phyloP scores from a whole-genome alignment of 2,329 filamentous ascomycete species.

The Dothistroma pini region DNA sequence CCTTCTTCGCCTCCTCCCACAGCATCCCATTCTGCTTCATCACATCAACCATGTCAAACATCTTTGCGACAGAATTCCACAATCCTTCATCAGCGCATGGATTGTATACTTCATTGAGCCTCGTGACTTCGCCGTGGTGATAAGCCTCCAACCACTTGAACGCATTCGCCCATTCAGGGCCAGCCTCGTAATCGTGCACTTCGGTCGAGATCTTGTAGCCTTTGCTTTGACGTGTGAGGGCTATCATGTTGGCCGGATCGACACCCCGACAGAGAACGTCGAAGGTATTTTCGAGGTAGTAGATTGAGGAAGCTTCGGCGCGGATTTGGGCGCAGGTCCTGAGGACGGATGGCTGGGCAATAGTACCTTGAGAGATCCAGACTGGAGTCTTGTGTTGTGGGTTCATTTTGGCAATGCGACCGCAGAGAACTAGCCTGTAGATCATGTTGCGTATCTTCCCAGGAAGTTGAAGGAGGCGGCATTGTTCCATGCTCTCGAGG shows the following conservation, averaged over 20 bases:
- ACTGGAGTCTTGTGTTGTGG: not conserved
- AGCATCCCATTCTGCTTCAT: not conserved
- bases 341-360: slow-evolving; percentile 1
- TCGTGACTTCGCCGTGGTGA: not conserved
- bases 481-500: not conserved
- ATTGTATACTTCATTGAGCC: not conserved
- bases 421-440: not conserved
- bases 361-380: not conserved
- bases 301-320: not conserved
- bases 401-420: not conserved
- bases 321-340: not conserved
- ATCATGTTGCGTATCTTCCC: not conserved
- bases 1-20: not conserved
- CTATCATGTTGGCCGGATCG: not conserved
- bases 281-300: slow-evolving; percentile 3
- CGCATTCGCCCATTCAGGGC: not conserved
- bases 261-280: not conserved
- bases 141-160: not conserved
- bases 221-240: not conserved
- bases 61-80: not conserved
- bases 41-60: not conserved
- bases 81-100: not conserved
- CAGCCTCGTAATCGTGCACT: not conserved
- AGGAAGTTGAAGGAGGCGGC: not conserved
- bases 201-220: not conserved